Conservation (phyloP, 2,329 filamentous ascomycete species). For the Paramyrothecium roridum region DNA sequence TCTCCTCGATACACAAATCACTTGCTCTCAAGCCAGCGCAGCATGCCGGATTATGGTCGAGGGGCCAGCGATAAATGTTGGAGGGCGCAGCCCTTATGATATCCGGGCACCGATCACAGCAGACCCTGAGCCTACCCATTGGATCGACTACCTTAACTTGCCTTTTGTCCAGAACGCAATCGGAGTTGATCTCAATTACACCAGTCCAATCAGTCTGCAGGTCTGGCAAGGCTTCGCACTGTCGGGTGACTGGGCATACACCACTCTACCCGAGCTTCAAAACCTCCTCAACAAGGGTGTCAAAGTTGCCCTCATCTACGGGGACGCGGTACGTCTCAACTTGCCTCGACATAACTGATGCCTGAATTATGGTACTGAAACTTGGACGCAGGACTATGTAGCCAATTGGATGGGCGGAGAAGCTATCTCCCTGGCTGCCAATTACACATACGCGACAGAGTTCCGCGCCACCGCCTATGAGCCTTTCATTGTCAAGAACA, state of each 20-base stretch:
- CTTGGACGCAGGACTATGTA: conserved; percentile 5
- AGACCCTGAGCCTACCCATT: not conserved
- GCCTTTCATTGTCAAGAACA: conserved; percentile 4
- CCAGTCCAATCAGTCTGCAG: conserved; percentile 2
- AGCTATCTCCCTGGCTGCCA: conserved; percentile 3
- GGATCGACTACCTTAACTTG: conserved; percentile 4
- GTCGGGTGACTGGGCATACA: conserved; percentile 5
- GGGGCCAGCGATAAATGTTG: conserved; percentile 5
- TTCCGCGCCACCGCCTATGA: conserved; percentile 7
- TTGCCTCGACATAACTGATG: not conserved
- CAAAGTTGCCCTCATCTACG: conserved; percentile 6
- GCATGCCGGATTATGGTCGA: conserved; percentile 3
- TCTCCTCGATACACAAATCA: not conserved
- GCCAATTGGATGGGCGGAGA: conserved; percentile 11
- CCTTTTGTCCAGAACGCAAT: conserved; percentile 6
- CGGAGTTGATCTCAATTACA: conserved; percentile 9
- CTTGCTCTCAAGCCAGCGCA: not conserved
- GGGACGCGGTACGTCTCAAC: conserved; percentile 1
- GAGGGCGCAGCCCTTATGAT: conserved; percentile 8
- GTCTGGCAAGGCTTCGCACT: conserved; percentile 5
- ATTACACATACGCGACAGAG: not conserved
- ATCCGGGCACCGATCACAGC: not conserved
- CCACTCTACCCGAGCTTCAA: conserved; percentile 5
- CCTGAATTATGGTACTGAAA: not conserved
- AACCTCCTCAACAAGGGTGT: conserved; percentile 5